A percentile compares a stretch with the other conserved stretches of the same genome.
These are phyloP conservation scores for Camelina sativa DNA, from an alignment of 345 rosid species.

Conservation along the genomic window DNA sequence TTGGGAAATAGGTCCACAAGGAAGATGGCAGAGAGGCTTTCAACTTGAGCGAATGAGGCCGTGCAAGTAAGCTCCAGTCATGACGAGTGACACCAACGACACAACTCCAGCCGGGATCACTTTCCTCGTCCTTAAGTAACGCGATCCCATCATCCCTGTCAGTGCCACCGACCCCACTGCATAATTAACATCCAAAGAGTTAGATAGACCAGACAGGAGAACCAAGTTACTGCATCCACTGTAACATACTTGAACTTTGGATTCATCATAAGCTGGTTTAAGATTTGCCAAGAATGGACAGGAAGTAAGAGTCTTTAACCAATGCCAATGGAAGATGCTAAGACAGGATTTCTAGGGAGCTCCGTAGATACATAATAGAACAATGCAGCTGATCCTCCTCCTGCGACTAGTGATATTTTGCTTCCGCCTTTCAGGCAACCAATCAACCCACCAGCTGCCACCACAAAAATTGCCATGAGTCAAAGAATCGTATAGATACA, in stretches of 20 bases:
- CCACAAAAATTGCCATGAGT: constrained; percentile 10
- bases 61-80: constrained; percentile 85
- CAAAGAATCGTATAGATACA: neutral
- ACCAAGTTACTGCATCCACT: neutral
- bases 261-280: neutral
- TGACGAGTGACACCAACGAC: constrained; percentile 70
- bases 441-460: constrained; percentile 82
- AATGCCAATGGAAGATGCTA: constrained; percentile 81
- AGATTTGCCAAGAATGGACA: neutral
- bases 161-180: constrained; percentile 76
- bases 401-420: constrained; percentile 78
- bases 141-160: constrained; percentile 80
- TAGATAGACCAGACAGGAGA: neutral
- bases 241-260: neutral
- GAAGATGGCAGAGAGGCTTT: constrained; percentile 1
- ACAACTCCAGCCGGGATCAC: constrained; percentile 89
- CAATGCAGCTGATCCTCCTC: constrained; percentile 72
- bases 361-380: constrained; percentile 68
- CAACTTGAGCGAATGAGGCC: constrained; percentile 63
- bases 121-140: constrained; percentile 77
- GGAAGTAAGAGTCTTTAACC: constrained; percentile 50
- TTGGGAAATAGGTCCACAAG: neutral
- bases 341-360: constrained; percentile 76
- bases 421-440: constrained; percentile 89
- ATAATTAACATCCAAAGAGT: constrained; percentile 3